phyloP scores from a whole-genome alignment of 176 grass and related monocot species.

The Carex pumila region DNA sequence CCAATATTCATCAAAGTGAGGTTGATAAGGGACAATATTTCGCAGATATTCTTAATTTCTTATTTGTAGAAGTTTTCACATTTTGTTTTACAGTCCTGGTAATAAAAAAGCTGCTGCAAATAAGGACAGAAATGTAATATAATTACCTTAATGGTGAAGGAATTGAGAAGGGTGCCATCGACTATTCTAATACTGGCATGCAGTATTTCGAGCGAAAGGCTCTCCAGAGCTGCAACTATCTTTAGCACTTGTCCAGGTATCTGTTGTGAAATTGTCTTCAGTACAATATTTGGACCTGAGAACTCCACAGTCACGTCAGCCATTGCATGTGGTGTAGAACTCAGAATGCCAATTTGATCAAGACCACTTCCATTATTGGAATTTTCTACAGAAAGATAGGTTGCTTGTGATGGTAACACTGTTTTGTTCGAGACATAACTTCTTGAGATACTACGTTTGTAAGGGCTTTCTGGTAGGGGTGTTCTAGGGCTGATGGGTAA shows the following conservation, averaged over 20 bases:
- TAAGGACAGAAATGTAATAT: not conserved
- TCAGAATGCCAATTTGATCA: not conserved
- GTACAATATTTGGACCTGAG: conserved; percentile 65
- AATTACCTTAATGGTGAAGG: conserved; percentile 85
- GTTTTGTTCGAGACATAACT: conserved; percentile 1
- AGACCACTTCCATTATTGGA: conserved; percentile 31
- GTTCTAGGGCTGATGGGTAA: conserved; percentile 76
- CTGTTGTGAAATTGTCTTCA: conserved; percentile 68
- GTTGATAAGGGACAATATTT: not conserved
- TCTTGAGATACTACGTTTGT: conserved; percentile 22
- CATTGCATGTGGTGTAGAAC: not conserved
- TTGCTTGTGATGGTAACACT: not conserved
- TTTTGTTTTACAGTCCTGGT: not conserved
- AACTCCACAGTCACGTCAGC: conserved; percentile 87
- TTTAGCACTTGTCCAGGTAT: conserved; percentile 58
- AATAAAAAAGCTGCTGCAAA: not conserved
- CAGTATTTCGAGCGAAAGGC: conserved; percentile 66
- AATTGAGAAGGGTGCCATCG: conserved; percentile 62
- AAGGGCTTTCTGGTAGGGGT: conserved; percentile 57
- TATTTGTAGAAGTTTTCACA: not conserved
- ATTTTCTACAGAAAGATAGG: conserved; percentile 30
- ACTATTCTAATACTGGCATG: conserved; percentile 65
- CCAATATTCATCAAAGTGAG: not conserved
- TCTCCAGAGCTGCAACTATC: conserved; percentile 70
- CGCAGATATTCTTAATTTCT: not conserved